A percentile compares a stretch with the other conserved stretches of the same genome.
Conservation (phyloP, 352 stramenopile species). For the Pythium chondricola region DNA sequence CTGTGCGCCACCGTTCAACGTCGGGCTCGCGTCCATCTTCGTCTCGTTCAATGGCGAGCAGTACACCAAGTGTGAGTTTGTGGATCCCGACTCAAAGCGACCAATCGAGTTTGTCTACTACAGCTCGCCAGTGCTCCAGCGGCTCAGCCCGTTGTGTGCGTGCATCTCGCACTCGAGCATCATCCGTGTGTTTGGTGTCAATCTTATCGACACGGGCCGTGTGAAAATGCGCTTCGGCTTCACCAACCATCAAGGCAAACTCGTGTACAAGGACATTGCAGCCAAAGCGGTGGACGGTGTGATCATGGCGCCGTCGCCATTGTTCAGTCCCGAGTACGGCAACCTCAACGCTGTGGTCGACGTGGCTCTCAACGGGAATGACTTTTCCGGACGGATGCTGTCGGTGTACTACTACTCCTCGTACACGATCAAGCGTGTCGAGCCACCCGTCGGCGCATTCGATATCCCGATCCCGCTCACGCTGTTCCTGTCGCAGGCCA, state of each 20-base stretch:
- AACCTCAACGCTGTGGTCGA: conserved; percentile 46
- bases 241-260: conserved; percentile 24
- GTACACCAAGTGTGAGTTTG: conserved; percentile 63
- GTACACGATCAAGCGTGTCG: conserved; percentile 36
- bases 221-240: conserved; percentile 67
- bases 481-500: conserved; percentile 29
- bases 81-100: conserved; percentile 34
- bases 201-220: conserved; percentile 68
- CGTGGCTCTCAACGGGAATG: conserved; percentile 56
- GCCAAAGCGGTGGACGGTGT: conserved; percentile 41
- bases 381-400: conserved; percentile 49
- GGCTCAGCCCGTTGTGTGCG: conserved; percentile 52
- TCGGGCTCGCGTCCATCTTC: conserved; percentile 45
- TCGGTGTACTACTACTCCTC: conserved; percentile 50
- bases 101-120: conserved; percentile 71
- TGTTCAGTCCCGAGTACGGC: conserved; percentile 39
- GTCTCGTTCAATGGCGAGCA: conserved; percentile 73
- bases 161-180: conserved; percentile 42
- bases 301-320: conserved; percentile 39
- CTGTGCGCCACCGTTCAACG: conserved; percentile 55
- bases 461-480: conserved; percentile 48
- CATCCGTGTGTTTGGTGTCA: conserved; percentile 48
- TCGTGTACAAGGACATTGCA: conserved; percentile 22
- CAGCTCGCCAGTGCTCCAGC: conserved; percentile 42
- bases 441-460: conserved; percentile 45